Percentiles rank a stretch among this genome's conserved stretches.
Conservation (phyloP, 1,284 basidiomycete genomes). For the Cryptococcus sp. region DNA sequence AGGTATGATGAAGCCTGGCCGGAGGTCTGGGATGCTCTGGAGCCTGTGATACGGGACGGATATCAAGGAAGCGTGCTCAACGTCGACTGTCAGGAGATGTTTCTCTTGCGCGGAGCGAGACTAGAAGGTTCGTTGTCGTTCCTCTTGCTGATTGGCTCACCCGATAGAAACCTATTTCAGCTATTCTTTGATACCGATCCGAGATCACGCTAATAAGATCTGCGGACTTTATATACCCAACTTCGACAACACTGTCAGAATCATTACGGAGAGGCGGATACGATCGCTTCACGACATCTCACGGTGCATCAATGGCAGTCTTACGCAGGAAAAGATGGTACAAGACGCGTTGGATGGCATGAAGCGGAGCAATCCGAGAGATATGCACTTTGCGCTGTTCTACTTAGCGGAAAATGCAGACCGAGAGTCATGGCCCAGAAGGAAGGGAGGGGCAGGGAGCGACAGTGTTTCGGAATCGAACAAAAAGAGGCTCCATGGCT, state of each 20-base stretch:
- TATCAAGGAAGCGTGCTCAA: conserved; percentile 15
- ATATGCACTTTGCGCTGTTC: conserved; percentile 12
- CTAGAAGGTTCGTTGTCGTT: conserved; percentile 7
- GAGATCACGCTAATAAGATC: conserved; percentile 7
- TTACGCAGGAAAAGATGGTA: conserved; percentile 6
- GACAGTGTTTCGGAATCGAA: too few species aligned
- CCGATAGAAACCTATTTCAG: conserved; percentile 26
- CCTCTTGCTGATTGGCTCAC: neutral
- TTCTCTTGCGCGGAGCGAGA: conserved; percentile 8
- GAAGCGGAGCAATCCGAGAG: conserved; percentile 3
- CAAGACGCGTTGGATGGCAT: conserved; percentile 7
- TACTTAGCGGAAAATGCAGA: conserved; percentile 7
- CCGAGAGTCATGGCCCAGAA: too few species aligned
- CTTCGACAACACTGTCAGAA: conserved; percentile 21
- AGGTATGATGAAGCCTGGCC: conserved; percentile 21
- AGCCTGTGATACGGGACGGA: conserved; percentile 2
- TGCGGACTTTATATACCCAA: conserved; percentile 19
- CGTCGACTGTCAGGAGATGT: conserved; percentile 23
- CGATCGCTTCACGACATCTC: conserved; percentile 19
- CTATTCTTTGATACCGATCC: conserved; percentile 25
- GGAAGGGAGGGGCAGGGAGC: neutral
- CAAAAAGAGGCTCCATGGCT: neutral
- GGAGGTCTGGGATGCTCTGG: conserved; percentile 18
- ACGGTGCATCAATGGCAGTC: conserved; percentile 6
- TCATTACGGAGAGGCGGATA: conserved; percentile 20